A percentile compares a stretch with the other conserved stretches of the same genome.
These are phyloP conservation scores for Tanacetum coccineum DNA, from an alignment of 129 eudicot species.

Conservation along the genomic window DNA sequence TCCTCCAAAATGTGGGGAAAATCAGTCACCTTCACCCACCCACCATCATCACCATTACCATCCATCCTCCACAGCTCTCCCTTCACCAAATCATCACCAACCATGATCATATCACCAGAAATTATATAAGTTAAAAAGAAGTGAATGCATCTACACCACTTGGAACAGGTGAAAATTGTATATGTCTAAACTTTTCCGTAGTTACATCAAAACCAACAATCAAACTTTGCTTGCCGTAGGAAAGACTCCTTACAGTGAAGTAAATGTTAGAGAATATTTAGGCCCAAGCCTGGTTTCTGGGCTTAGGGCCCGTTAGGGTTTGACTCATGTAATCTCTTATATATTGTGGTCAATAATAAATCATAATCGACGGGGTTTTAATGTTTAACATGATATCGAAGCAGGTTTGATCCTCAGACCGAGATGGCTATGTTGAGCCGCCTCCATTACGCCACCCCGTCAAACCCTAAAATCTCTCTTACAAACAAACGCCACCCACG, in stretches of 20 bases:
- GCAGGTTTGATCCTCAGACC: no score
- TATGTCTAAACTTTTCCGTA: not conserved
- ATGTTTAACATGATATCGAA: no score
- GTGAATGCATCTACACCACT: conserved; percentile 59
- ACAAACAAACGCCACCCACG: no score
- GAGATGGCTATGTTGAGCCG: no score
- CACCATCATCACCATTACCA: not conserved
- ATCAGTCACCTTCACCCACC: conserved; percentile 9
- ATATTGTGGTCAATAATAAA: no score
- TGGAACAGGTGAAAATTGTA: not conserved
- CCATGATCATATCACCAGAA: not conserved
- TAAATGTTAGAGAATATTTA: not conserved
- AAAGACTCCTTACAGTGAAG: not conserved
- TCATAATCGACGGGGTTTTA: no score
- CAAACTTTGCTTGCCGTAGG: not conserved
- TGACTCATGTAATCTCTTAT: no score
- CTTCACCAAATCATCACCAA: not conserved
- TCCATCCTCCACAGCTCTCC: conserved; percentile 3
- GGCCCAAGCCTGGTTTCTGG: no score
- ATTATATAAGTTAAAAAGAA: conserved; percentile 25
- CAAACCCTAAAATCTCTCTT: no score
- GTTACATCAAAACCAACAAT: conserved; percentile 6
- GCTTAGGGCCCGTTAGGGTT: no score
- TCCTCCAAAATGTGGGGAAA: not conserved
- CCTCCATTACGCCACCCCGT: no score